phyloP scores from a whole-genome alignment of 2,329 filamentous ascomycete species.

The Mycosphaerella sp. region DNA sequence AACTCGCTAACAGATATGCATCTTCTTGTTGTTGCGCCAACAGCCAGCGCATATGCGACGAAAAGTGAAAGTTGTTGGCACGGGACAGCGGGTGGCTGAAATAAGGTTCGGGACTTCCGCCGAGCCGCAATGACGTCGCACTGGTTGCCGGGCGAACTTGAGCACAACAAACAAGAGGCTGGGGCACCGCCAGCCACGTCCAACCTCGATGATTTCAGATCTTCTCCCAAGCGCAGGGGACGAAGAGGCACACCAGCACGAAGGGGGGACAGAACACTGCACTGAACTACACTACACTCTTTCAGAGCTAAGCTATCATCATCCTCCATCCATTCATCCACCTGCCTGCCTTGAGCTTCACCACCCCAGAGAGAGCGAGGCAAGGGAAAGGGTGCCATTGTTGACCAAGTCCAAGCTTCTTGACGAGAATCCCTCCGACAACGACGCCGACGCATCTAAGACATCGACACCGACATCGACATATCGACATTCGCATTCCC shows the following conservation, averaged over 20 bases:
- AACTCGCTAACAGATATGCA: no score
- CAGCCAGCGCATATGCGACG: no score
- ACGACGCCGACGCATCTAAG: neutral
- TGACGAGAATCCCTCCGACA: neutral
- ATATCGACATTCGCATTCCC: no score
- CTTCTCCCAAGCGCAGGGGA: conserved; percentile 2
- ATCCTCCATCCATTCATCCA: neutral
- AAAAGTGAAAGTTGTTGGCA: no score
- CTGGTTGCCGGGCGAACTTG: conserved; percentile 1
- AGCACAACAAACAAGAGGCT: conserved; percentile 2
- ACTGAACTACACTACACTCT: conserved; percentile 7
- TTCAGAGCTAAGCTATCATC: neutral
- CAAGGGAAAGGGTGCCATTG: neutral
- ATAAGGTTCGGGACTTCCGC: conserved; percentile 5
- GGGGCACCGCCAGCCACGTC: conserved; percentile 7
- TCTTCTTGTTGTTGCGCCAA: no score
- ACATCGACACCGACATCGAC: neutral
- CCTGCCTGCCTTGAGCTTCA: no score
- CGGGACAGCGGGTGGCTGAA: neutral
- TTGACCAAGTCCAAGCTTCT: neutral
- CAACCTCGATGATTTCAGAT: conserved; percentile 11
- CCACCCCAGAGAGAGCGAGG: no score
- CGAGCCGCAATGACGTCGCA: conserved; percentile 9
- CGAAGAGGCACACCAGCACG: neutral
- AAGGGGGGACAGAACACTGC: neutral